Evolutionary conservation across 768 basidiomycete genomes (phyloP), one percentile per base, ranked within the genome.

Genomic region (Auriscalpium vulgare): DNA sequence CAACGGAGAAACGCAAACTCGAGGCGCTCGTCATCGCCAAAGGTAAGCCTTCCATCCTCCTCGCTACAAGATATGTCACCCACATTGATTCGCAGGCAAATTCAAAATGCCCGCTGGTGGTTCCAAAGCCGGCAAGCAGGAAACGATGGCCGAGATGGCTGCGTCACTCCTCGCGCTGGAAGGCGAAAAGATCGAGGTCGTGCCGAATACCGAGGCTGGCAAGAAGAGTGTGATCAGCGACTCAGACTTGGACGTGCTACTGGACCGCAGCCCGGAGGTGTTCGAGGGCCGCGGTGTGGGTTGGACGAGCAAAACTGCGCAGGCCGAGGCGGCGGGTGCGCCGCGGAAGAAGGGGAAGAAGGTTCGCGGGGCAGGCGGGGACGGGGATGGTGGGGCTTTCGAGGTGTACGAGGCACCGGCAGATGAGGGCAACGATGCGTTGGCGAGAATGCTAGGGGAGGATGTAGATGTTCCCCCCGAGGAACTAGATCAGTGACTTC

Each of bases 11-110:
- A 72, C 81, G 91, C 47, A 86, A 91, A 69, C 79, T 99, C 5
- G 97, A 98, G 72, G 91, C 91, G 2, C 76, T 98, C 38, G 94
- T 99, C 64, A 97, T 98, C 65, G 93, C 91, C 9, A 90, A 94
- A 72, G 92, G 90, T 85, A 51, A 8, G 66, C 62, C 37, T 37
- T 53, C 13, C 5, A 9, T 7, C 51, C 36, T 19, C 8, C 2
- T 36, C 38, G 16, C 21, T 10, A 23, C 13, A 5, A 47, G 11
- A 19, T 10, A 1, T 9, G 8, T 34, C 11, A 44, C 11, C 35
- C 51, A 50, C 43, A 19, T 44, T 14, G 8, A 3, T 29, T 50
- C 34, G 34, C 51, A 85, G 89, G 90, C 59, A 91, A 93, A 72
- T 94, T 94, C 74, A 88, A 84, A 62, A 82, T 78, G 70, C 88